phyloP scores from a whole-genome alignment of 129 eudicot species.

The Dittrichia graveolens region DNA sequence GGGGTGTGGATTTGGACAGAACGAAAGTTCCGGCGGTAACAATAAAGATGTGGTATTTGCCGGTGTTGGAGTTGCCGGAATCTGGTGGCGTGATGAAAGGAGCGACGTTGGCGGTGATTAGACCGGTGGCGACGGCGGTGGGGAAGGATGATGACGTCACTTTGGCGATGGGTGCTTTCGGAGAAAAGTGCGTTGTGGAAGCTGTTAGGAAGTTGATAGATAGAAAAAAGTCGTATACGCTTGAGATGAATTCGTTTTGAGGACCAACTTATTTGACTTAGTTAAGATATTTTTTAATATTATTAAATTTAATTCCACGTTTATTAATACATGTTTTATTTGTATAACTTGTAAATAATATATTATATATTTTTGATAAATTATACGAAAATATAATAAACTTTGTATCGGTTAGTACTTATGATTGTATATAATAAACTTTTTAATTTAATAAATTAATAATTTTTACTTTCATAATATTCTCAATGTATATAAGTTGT shows the following conservation, averaged over 20 bases:
- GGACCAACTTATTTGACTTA: neutral
- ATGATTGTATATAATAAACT: too few species aligned
- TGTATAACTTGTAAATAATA: too few species aligned
- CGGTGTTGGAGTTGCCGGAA: constrained; percentile 55
- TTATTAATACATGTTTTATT: too few species aligned
- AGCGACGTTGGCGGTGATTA: constrained; percentile 64
- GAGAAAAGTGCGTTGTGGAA: constrained; percentile 41
- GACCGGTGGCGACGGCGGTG: constrained; percentile 38
- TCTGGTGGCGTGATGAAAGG: constrained; percentile 61
- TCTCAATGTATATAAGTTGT: too few species aligned
- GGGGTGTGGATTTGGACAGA: constrained; percentile 28
- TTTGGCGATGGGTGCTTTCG: constrained; percentile 35
- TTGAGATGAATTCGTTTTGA: constrained; percentile 69
- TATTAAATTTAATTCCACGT: too few species aligned
- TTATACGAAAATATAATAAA: too few species aligned
- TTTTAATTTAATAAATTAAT: too few species aligned
- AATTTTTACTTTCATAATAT: too few species aligned
- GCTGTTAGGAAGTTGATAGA: constrained; percentile 58
- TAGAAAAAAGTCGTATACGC: constrained; percentile 47
- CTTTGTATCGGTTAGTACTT: too few species aligned
- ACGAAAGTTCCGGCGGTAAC: constrained; percentile 56
- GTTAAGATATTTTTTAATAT: neutral
- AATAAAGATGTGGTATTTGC: constrained; percentile 73
- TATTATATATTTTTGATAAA: too few species aligned
- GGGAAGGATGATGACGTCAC: constrained; percentile 20